Evolutionary conservation across 768 basidiomycete genomes (phyloP).

Genomic region (Ramaria rubella): DNA sequence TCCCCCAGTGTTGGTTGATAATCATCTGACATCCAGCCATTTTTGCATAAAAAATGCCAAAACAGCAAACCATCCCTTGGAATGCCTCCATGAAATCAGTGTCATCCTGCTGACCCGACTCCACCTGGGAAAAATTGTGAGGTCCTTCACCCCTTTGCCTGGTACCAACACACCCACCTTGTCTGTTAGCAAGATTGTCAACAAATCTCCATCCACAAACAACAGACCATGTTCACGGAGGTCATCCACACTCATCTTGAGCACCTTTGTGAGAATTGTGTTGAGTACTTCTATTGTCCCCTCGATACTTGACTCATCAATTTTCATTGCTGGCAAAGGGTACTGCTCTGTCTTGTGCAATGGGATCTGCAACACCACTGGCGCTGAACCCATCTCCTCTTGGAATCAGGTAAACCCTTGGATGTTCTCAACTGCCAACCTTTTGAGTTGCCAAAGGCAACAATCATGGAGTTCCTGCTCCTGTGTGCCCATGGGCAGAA

Average conservation of each 20-base stretch:
- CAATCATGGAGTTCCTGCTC: neutral
- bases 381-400: neutral
- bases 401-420: neutral
- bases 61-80: constrained; percentile 8
- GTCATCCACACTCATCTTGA: neutral
- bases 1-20: constrained; percentile 26
- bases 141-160: too few relatives aligned
- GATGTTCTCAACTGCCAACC: neutral
- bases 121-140: too few relatives aligned
- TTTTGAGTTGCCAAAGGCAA: neutral
- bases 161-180: too few relatives aligned
- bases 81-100: neutral
- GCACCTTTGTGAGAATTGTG: constrained; percentile 3
- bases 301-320: constrained; percentile 17
- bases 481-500: neutral
- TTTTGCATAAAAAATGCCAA: constrained; percentile 24
- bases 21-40: constrained; percentile 18
- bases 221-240: neutral
- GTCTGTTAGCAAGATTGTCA: neutral
- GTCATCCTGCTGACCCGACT: neutral
- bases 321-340: constrained; percentile 16
- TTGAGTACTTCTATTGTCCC: constrained; percentile 15
- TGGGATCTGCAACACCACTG: constrained; percentile 4
- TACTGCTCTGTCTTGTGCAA: constrained; percentile 17
- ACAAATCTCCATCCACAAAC: neutral